Percentiles rank a stretch among this genome's conserved stretches.
Evolutionary conservation across 768 basidiomycete species (phyloP).

Genomic region (Boletus sp.): DNA sequence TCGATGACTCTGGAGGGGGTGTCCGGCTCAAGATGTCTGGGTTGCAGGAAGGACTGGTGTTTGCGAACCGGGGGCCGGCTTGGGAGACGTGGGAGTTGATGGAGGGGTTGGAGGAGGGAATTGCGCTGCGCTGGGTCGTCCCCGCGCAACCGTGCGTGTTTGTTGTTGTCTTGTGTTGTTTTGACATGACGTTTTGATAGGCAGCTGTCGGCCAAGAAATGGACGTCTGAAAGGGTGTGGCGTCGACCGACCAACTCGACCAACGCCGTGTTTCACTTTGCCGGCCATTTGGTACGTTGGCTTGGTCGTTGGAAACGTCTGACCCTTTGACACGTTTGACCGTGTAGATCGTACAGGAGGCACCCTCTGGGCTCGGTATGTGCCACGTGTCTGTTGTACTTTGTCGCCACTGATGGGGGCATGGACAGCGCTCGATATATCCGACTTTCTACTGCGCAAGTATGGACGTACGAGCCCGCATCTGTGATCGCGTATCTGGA

Average conservation of each 20-base stretch:
- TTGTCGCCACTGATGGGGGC: not conserved
- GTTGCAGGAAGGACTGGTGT: slow-evolving; percentile 61
- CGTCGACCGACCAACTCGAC: slow-evolving; percentile 29
- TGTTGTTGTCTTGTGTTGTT: not conserved
- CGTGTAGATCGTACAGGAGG: slow-evolving; percentile 27
- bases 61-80: slow-evolving; percentile 40
- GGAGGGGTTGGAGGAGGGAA: slow-evolving; percentile 23
- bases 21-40: slow-evolving; percentile 64
- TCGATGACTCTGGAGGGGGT: slow-evolving; percentile 32
- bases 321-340: not conserved
- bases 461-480: slow-evolving; percentile 2
- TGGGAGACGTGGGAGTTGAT: slow-evolving; percentile 29
- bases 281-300: slow-evolving; percentile 29
- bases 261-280: slow-evolving; percentile 26
- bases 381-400: not conserved
- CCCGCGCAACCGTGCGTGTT: slow-evolving; percentile 19
- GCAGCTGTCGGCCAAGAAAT: slow-evolving; percentile 6
- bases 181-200: no score
- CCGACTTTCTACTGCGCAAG: slow-evolving; percentile 21
- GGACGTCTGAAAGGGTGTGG: slow-evolving; percentile 25
- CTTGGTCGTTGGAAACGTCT: not conserved
- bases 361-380: slow-evolving; percentile 30
- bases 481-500: not conserved
- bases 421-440: slow-evolving; percentile 23
- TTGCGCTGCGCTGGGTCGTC: slow-evolving; percentile 30